Evolutionary conservation across 2,329 filamentous ascomycete species (phyloP).

Genomic region (Cytospora paraplurivora): DNA sequence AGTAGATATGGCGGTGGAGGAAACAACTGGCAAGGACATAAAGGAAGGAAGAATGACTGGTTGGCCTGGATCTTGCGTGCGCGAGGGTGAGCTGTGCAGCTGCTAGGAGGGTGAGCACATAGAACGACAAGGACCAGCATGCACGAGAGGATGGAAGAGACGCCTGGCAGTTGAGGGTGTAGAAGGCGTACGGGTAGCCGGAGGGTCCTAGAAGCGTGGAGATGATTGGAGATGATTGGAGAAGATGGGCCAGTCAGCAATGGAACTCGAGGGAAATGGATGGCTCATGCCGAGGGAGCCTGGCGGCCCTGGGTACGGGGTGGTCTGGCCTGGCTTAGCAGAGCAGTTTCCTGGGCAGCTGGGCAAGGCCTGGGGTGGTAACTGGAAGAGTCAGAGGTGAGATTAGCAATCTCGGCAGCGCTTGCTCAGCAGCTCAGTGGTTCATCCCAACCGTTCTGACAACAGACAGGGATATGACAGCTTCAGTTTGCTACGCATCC

Average conservation of each 20-base stretch:
- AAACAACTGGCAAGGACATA: slow-evolving; percentile 30
- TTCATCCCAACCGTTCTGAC: slow-evolving; percentile 3
- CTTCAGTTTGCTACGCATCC: not conserved
- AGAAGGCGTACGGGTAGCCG: not conserved
- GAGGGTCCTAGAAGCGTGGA: not conserved
- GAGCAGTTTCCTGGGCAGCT: slow-evolving; percentile 3
- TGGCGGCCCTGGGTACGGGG: too few species aligned
- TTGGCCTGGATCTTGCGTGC: slow-evolving; percentile 15
- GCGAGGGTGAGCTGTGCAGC: slow-evolving; percentile 9
- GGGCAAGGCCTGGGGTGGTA: slow-evolving; percentile 8
- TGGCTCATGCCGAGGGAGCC: slow-evolving; percentile 5
- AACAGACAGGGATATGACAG: not conserved
- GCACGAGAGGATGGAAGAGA: slow-evolving; percentile 6
- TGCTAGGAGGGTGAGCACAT: slow-evolving; percentile 4
- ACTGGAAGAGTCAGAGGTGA: slow-evolving; percentile 23
- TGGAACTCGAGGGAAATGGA: slow-evolving; percentile 21
- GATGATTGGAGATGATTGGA: not conserved
- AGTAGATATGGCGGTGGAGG: slow-evolving; percentile 26
- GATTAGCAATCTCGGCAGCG: slow-evolving; percentile 28
- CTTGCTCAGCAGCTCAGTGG: not conserved
- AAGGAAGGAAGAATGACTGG: slow-evolving; percentile 30
- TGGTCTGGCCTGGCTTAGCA: too few species aligned
- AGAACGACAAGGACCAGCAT: slow-evolving; percentile 13
- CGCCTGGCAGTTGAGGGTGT: not conserved
- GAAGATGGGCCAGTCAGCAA: slow-evolving; percentile 8